phyloP scores from a whole-genome alignment of 345 rosid genomes.

The Mangifera indica region DNA sequence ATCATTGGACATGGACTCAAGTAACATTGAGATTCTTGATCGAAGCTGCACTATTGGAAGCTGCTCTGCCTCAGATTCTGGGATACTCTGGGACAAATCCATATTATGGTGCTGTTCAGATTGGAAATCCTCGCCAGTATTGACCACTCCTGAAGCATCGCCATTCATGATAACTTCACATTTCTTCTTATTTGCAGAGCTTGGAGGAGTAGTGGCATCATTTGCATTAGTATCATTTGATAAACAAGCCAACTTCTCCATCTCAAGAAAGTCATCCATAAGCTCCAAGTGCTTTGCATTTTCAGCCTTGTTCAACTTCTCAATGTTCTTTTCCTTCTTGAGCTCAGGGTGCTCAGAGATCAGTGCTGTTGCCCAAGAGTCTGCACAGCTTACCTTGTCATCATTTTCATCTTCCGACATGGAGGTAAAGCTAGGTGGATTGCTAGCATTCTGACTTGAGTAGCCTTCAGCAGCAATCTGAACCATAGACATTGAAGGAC shows the following conservation, averaged over 20 bases:
- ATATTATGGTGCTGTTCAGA: constrained; percentile 25
- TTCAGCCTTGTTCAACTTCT: constrained; percentile 49
- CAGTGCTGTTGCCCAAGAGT: constrained; percentile 60
- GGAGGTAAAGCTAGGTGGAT: constrained; percentile 79
- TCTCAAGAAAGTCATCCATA: constrained; percentile 97
- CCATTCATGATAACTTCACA: constrained; percentile 39
- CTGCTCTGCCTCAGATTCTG: constrained; percentile 34
- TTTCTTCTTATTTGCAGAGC: constrained; percentile 35
- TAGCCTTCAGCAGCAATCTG: constrained; percentile 57
- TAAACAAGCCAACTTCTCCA: constrained; percentile 88
- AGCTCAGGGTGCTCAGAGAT: constrained; percentile 54
- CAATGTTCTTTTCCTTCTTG: constrained; percentile 49
- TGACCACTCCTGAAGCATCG: constrained; percentile 32
- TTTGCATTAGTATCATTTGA: constrained; percentile 47
- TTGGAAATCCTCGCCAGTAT: constrained; percentile 21
- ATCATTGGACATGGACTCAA: constrained; percentile 61
- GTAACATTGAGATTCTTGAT: constrained; percentile 49
- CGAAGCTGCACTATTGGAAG: constrained; percentile 47
- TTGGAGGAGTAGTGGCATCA: constrained; percentile 33
- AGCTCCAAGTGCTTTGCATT: constrained; percentile 61
- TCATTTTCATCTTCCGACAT: constrained; percentile 94
- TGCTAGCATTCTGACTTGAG: constrained; percentile 61
- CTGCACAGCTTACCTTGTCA: constrained; percentile 72
- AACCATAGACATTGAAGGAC: constrained; percentile 43
- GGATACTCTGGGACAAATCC: constrained; percentile 25